phyloP scores from a whole-genome alignment of 371 early-diverging fungal species.

The Syncephalastrum monosporum region DNA sequence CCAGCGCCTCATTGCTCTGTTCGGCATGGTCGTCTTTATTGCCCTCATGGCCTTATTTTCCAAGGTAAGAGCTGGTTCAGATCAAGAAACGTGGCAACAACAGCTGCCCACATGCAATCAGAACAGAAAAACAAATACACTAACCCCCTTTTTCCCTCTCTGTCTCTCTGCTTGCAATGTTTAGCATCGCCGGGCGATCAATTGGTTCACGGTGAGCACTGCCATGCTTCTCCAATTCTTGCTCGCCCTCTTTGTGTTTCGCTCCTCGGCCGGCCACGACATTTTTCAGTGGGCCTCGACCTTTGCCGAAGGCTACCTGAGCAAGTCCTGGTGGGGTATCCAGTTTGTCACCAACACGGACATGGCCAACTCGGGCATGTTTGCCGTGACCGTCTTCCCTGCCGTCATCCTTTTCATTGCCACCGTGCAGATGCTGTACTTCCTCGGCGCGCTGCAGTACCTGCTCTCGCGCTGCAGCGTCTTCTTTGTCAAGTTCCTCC shows the following conservation, averaged over 20 bases:
- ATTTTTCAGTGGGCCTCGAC: slow-evolving; percentile 75
- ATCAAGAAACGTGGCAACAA: background rate
- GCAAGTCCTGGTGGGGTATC: slow-evolving; percentile 65
- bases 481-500: slow-evolving; percentile 69
- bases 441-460: slow-evolving; percentile 85
- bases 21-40: slow-evolving; percentile 72
- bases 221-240: slow-evolving; percentile 79
- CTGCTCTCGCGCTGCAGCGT: slow-evolving; percentile 69
- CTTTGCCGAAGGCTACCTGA: slow-evolving; percentile 66
- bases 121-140: background rate
- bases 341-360: slow-evolving; percentile 67
- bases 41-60: slow-evolving; percentile 55
- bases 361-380: slow-evolving; percentile 38
- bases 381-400: slow-evolving; percentile 77
- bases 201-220: slow-evolving; percentile 76
- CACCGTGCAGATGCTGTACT: slow-evolving; percentile 83
- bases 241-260: slow-evolving; percentile 80
- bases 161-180: slow-evolving; percentile 2
- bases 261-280: slow-evolving; percentile 72
- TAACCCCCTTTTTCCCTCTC: background rate
- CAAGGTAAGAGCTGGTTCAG: slow-evolving; percentile 26
- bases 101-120: background rate
- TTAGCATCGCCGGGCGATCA: slow-evolving; percentile 60
- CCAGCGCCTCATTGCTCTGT: slow-evolving; percentile 73
- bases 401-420: slow-evolving; percentile 88